Conservation (phyloP, 257 asterid genomes). For the Apocynum venetum region DNA sequence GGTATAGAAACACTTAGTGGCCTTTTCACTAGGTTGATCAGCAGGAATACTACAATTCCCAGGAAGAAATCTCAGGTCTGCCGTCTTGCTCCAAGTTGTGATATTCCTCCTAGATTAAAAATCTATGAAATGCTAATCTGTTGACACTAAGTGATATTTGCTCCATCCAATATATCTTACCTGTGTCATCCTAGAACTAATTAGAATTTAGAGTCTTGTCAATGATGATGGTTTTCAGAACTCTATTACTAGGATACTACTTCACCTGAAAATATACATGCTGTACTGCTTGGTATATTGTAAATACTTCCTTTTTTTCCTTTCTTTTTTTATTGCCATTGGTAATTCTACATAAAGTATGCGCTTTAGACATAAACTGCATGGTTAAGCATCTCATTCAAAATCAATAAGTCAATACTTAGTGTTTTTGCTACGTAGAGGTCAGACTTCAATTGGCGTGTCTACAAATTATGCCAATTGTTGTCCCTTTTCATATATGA, state of each 20-base stretch:
- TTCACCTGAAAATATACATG: not conserved
- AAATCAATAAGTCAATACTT: not conserved
- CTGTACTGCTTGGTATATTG: not conserved
- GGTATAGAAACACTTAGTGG: constrained; percentile 38
- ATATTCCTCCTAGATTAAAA: not conserved
- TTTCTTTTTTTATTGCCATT: not conserved
- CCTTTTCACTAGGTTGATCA: constrained; percentile 27
- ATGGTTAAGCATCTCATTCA: not conserved
- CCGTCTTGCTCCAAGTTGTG: not conserved
- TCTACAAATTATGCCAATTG: not conserved
- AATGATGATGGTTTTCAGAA: not conserved
- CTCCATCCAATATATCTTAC: not conserved
- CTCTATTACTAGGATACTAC: not conserved
- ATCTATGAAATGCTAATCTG: too few species aligned
- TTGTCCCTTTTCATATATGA: not conserved
- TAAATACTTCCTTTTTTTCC: too few species aligned
- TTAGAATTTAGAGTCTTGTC: not conserved
- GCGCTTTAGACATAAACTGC: not conserved
- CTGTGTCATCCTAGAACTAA: not conserved
- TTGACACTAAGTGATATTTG: not conserved
- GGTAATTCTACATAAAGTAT: not conserved
- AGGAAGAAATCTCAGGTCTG: constrained; percentile 23
- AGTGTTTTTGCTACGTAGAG: not conserved
- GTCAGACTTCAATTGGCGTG: not conserved
- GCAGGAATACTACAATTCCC: constrained; percentile 34